Evolutionary conservation across 108 stramenopile genomes (phyloP).

Genomic region (Bacterosira constricta): DNA sequence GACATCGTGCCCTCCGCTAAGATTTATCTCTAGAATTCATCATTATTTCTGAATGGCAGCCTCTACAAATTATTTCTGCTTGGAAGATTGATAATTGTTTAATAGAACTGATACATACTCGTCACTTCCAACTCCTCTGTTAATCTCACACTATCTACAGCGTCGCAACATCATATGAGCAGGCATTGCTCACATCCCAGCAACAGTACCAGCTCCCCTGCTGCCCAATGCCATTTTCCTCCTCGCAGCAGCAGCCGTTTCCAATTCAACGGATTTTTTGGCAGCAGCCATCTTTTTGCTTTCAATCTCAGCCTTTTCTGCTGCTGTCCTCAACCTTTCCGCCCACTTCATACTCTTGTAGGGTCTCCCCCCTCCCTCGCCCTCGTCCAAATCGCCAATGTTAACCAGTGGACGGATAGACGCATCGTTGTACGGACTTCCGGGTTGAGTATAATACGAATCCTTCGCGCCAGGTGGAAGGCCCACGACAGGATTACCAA

Average conservation of each 20-base stretch:
- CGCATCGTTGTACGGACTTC: constrained; percentile 89
- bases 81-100: too few relatives aligned
- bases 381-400: constrained; percentile 81
- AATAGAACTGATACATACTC: too few relatives aligned
- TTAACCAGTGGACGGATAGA: constrained; percentile 63
- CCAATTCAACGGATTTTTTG: constrained; percentile 22
- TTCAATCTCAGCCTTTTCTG: constrained; percentile 67
- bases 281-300: constrained; percentile 29
- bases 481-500: constrained; percentile 86
- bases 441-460: constrained; percentile 94
- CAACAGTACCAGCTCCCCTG: constrained; percentile 41
- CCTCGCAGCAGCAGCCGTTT: constrained; percentile 32
- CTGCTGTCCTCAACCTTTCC: constrained; percentile 77
- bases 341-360: constrained; percentile 91
- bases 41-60: too few relatives aligned
- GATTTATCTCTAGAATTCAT: too few relatives aligned
- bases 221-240: constrained; percentile 32
- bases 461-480: constrained; percentile 75
- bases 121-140: too few relatives aligned
- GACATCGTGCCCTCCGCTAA: too few relatives aligned
- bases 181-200: constrained; percentile 3
- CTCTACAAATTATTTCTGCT: too few relatives aligned
- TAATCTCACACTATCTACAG: background rate
- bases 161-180: background rate
- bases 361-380: constrained; percentile 77